phyloP scores from a whole-genome alignment of 257 asterid genomes.

The Nicotiana knightiana region DNA sequence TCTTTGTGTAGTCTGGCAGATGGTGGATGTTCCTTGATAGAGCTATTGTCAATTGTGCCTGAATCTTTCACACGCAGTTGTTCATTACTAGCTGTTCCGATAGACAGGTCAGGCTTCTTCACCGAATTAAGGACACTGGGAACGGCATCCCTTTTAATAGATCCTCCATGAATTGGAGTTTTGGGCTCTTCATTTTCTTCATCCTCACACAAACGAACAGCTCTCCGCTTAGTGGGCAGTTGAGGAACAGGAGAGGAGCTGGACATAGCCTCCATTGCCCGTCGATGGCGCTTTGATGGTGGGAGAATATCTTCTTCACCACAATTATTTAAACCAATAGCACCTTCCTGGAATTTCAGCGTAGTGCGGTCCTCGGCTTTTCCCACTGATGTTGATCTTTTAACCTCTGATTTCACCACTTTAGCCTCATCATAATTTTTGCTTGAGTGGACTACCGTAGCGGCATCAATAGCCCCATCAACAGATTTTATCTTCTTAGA shows the following conservation, averaged over 20 bases:
- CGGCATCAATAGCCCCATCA: conserved; percentile 37
- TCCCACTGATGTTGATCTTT: conserved; percentile 26
- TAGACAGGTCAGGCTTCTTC: conserved; percentile 32
- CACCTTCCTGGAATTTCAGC: conserved; percentile 26
- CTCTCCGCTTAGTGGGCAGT: conserved; percentile 62
- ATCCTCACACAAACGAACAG: conserved; percentile 75
- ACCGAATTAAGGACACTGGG: conserved; percentile 33
- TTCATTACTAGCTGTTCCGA: conserved; percentile 25
- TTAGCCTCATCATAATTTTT: conserved; percentile 30
- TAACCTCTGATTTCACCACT: conserved; percentile 23
- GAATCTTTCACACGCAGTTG: conserved; percentile 26
- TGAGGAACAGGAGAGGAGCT: conserved; percentile 29
- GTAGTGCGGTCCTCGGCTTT: conserved; percentile 29
- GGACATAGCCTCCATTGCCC: conserved; percentile 35
- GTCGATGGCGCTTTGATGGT: conserved; percentile 61
- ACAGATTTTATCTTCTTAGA: conserved; percentile 37
- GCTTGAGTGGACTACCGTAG: conserved; percentile 26
- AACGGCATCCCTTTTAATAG: conserved; percentile 35
- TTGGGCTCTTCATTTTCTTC: conserved; percentile 79
- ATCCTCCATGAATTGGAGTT: conserved; percentile 91
- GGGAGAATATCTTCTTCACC: conserved; percentile 70
- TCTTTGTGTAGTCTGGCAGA: conserved; percentile 34
- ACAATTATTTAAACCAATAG: conserved; percentile 33
- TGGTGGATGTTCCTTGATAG: conserved; percentile 36
- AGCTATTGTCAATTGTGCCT: conserved; percentile 30